A percentile compares a stretch with the other conserved stretches of the same genome.
phyloP scores from a whole-genome alignment of 2,329 filamentous ascomycete species.

The Achaetomium macrosporum region DNA sequence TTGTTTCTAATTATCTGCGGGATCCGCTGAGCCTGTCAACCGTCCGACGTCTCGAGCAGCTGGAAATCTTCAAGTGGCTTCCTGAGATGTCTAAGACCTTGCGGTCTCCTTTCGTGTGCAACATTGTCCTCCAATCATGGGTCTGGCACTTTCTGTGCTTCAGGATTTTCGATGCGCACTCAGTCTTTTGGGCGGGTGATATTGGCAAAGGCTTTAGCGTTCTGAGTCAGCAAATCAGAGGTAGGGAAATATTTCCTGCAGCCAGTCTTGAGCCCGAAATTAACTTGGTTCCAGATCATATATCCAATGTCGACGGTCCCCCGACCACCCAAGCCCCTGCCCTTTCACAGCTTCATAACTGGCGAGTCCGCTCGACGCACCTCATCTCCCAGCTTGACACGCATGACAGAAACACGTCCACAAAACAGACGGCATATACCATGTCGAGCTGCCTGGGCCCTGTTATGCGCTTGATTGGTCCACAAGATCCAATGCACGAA shows the following conservation, averaged over 20 bases:
- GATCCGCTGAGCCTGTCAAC: background rate
- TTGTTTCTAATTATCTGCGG: conserved; percentile 3
- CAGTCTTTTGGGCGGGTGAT: conserved; percentile 1
- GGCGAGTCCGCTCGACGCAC: conserved; percentile 11
- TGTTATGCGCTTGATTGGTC: background rate
- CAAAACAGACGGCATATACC: background rate
- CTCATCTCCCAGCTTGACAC: background rate
- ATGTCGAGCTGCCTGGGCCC: background rate
- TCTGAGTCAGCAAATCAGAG: background rate
- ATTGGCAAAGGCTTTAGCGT: background rate
- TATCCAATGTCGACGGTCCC: background rate
- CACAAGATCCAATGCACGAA: too few species aligned
- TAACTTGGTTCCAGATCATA: background rate
- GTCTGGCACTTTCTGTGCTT: conserved; percentile 15
- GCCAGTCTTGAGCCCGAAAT: too few species aligned
- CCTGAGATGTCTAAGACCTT: background rate
- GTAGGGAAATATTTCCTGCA: background rate
- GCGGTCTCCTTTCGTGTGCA: background rate
- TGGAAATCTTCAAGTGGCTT: background rate
- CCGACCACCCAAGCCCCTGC: background rate
- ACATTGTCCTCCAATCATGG: conserved; percentile 2
- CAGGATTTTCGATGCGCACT: background rate
- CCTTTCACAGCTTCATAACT: conserved; percentile 10
- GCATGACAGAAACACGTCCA: background rate
- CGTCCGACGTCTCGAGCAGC: background rate